Evolutionary conservation across 129 eudicot genomes (phyloP), one percentile per base, ranked within the genome.

Genomic region (Sambucus nigra): DNA sequence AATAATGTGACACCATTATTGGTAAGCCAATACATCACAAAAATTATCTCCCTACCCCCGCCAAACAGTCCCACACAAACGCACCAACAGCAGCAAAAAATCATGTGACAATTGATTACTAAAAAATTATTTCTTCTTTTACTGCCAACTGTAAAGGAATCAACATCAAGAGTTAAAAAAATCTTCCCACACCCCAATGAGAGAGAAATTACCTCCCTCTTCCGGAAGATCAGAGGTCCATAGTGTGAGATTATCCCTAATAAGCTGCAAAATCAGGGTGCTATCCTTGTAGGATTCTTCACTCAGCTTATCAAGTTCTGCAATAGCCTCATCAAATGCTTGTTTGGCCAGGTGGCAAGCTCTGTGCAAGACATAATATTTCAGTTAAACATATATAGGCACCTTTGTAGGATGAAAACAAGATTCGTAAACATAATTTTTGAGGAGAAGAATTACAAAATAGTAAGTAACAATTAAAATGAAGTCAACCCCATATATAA

Each of bases 321-420:
- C 60, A 35, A 71, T 75, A 16, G 87, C 87, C 63, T 80, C 87
- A 49, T 75, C 87, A 64, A 74, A 79, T 39, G 87, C 81, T 50
- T 67, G 72, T 70, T 74, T 79, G 19, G 81, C 81, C 49, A 79
- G 63, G 50, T 70, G 73, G 73, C 81, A 74, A 3, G 81, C 81
- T 70, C 81, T 79, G 47, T 47, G 40, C 14, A n/a, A 40, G 31
- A 2, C 42, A 24, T 14, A 9, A 41, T 14, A 55, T 42, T 16
- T 40, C 58, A 57, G 17, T 9, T 15, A 49, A 31, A 57, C 10
- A 21, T 31, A 25, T 41, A 59, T 59, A 22, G 4, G 21, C 42
- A 35, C 8, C 42, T 35, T 15, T 7, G n/a, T n/a, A n/a, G n/a
- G n/a, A n/a, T n/a, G n/a, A 14, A 58, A 58, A 5, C 17, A 57